Evolutionary conservation across 2,329 filamentous ascomycete species (phyloP).

Genomic region (Raffaelea albimanens): DNA sequence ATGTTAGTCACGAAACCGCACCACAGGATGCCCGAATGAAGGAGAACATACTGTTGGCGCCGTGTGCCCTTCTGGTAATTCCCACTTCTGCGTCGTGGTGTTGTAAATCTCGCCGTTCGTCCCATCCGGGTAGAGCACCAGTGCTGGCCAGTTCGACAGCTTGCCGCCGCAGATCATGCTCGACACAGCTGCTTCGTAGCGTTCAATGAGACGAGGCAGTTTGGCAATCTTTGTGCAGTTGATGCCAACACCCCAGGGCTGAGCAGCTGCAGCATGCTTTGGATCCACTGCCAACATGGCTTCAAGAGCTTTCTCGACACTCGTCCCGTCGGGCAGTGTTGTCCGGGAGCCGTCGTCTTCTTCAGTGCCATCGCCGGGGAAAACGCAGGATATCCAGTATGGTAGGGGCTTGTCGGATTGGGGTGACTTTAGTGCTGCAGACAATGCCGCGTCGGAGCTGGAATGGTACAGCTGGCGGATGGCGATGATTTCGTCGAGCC

Average conservation of each 20-base stretch:
- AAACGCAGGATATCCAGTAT: constrained; percentile 57
- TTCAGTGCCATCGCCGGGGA: constrained; percentile 34
- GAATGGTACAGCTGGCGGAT: constrained; percentile 28
- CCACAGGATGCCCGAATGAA: not conserved
- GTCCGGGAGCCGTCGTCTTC: constrained; percentile 18
- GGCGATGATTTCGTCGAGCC: constrained; percentile 51
- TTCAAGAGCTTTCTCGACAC: constrained; percentile 29
- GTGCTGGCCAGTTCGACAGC: constrained; percentile 33
- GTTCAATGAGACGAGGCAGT: constrained; percentile 42
- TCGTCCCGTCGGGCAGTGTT: constrained; percentile 47
- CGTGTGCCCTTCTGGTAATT: constrained; percentile 23
- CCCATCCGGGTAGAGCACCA: constrained; percentile 61
- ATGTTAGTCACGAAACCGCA: not conserved
- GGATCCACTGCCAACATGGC: constrained; percentile 21
- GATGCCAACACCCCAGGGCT: constrained; percentile 55
- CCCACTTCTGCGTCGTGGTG: constrained; percentile 53
- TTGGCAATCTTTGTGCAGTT: constrained; percentile 62
- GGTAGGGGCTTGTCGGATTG: constrained; percentile 18
- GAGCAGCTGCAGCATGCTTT: constrained; percentile 9
- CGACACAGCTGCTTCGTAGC: constrained; percentile 41
- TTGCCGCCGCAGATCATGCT: constrained; percentile 25
- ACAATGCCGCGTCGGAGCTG: not conserved
- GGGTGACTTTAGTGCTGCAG: constrained; percentile 16
- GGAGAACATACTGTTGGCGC: constrained; percentile 13
- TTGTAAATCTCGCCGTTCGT: constrained; percentile 61